Conservation (phyloP, 495 filamentous ascomycete species). For the Podospora sp. region DNA sequence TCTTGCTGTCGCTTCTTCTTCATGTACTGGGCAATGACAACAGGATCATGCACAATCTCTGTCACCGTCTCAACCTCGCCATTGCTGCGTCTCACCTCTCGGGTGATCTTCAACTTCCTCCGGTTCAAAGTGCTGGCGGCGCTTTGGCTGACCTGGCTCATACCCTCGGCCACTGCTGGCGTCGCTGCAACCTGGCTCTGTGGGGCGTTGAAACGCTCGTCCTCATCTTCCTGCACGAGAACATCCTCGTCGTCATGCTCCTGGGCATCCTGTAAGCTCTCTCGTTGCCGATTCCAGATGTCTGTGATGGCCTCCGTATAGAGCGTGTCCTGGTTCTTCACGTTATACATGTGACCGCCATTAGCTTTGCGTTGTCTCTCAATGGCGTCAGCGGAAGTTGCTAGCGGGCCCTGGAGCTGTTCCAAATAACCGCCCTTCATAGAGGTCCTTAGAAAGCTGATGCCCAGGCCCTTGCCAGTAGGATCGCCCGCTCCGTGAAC, state of each 20-base stretch:
- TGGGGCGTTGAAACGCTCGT: conserved; percentile 57
- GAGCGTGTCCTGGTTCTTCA: conserved; percentile 82
- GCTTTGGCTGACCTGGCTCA: conserved; percentile 84
- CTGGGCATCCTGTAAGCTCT: conserved; percentile 62
- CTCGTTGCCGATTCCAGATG: conserved; percentile 88
- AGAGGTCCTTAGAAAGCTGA: conserved; percentile 93
- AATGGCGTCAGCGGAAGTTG: conserved; percentile 72
- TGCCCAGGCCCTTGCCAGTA: conserved; percentile 88
- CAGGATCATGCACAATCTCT: conserved; percentile 69
- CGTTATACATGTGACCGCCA: conserved; percentile 95
- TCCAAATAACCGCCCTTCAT: conserved; percentile 99
- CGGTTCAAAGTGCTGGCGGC: conserved; percentile 67
- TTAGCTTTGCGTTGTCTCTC: conserved; percentile 78
- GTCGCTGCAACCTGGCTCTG: conserved; percentile 40
- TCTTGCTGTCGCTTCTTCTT: conserved; percentile 58
- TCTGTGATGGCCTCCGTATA: conserved; percentile 86
- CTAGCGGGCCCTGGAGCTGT: conserved; percentile 81
- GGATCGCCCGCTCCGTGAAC: conserved; percentile 94
- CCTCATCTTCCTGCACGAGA: conserved; percentile 59
- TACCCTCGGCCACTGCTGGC: conserved; percentile 62
- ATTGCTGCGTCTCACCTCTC: conserved; percentile 61
- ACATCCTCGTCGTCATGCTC: conserved; percentile 68
- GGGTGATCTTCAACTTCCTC: conserved; percentile 71
- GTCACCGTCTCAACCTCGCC: conserved; percentile 63
- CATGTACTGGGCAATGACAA: conserved; percentile 69